These are phyloP conservation scores for Leccinum subspadiceum DNA, from an alignment of 1,284 basidiomycete species.

Conservation along the genomic window DNA sequence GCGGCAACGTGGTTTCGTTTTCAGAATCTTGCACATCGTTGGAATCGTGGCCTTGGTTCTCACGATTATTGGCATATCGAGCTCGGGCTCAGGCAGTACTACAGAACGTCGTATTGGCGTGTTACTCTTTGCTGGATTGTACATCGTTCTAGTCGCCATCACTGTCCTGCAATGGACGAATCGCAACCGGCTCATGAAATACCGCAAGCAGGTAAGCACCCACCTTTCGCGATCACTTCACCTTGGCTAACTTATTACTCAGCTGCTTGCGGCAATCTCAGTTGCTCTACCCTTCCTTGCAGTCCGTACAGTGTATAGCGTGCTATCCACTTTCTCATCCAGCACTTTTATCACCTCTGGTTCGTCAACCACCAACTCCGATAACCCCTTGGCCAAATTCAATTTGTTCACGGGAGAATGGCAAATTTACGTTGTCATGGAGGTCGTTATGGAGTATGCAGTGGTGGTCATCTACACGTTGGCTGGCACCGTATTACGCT, in stretches of 20 bases:
- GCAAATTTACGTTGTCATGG: constrained; percentile 54
- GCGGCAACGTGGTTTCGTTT: constrained; percentile 27
- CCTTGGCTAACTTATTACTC: constrained; percentile 7
- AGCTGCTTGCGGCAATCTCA: constrained; percentile 44
- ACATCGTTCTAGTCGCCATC: constrained; percentile 41
- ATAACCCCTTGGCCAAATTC: constrained; percentile 43
- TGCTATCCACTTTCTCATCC: constrained; percentile 53
- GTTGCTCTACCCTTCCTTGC: constrained; percentile 57
- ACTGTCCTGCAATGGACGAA: constrained; percentile 50
- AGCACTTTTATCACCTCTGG: constrained; percentile 40
- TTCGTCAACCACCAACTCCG: constrained; percentile 13
- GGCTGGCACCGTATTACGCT: constrained; percentile 34
- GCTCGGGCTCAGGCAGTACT: constrained; percentile 16
- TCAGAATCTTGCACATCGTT: constrained; percentile 43
- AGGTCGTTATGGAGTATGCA: constrained; percentile 57
- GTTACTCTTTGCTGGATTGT: constrained; percentile 49
- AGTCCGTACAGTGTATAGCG: constrained; percentile 44
- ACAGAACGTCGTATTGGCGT: constrained; percentile 49
- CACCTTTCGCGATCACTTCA: constrained; percentile 12
- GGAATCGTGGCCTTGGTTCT: constrained; percentile 46
- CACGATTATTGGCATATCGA: constrained; percentile 47
- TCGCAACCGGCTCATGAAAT: constrained; percentile 44
- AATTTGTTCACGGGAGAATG: constrained; percentile 53
- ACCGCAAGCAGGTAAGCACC: constrained; percentile 44
- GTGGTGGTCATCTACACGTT: constrained; percentile 48